Evolutionary conservation across 768 basidiomycete species (phyloP), one percentile per base, ranked within the genome.

Genomic region (Suillus tomentosus): DNA sequence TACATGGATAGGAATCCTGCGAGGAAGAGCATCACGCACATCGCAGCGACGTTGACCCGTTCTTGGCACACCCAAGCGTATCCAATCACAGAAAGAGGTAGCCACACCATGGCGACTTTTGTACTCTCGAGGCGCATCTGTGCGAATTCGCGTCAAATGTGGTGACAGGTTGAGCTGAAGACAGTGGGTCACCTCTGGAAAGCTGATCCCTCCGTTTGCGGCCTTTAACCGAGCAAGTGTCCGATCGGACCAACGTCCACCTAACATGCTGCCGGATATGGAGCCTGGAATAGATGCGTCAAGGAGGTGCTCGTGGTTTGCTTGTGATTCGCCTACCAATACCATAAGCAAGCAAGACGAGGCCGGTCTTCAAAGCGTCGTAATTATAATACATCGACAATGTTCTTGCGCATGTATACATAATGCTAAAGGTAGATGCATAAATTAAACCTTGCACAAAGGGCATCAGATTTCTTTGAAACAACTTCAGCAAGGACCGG

Each of bases 21-120:
- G 36, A 86, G 70, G 72, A 95, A 93, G 8, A 96, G 79, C 70
- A 86, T 79, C 14, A 91, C 83, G 70, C 91, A 88, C 15, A 94
- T 81, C 0, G 83, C 90, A 4, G 87, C 83, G 47, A 95, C 77
- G 64, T 90, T 82, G 3, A 87, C 81, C 58, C 84, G 85, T 60
- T 86, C 72, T 61, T 89, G 78, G 63, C 84, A 87, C 2, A 89
- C 79, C 94, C 93, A 96, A 2, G 85, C 95, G 72, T 91, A 91
- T 0, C 82, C 86, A 36, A 92, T 66, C 37, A 87, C 81, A 2
- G 83, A 82, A 0, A 82, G 82, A 3, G 94, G 88, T 40, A 82
- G 65, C 54, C 61, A 70, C 2, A 82, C 69, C 72, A 92, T 81
- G 5, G 84, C 87, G 5, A 79, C 68, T 34, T 84, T 75, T 3